A percentile compares a stretch with the other conserved stretches of the same genome.
Evolutionary conservation across 2,329 filamentous ascomycete genomes (phyloP).

Genomic region (Coniochaeta sp.): DNA sequence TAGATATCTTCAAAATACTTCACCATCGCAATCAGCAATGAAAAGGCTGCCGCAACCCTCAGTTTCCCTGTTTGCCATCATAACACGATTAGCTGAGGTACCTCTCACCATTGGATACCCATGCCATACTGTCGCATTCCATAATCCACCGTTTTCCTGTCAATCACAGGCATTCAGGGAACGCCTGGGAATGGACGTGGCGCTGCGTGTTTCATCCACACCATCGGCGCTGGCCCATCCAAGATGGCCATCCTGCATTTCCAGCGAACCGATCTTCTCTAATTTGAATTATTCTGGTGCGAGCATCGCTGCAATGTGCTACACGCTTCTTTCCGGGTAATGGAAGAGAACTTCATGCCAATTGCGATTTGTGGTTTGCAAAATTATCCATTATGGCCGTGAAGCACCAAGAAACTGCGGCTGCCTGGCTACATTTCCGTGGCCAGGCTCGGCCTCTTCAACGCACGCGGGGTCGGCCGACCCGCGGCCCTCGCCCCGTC

Average conservation of each 20-base stretch:
- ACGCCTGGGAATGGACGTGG: background rate
- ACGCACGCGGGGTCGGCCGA: background rate
- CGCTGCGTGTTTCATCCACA: slow-evolving; percentile 1
- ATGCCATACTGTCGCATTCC: slow-evolving; percentile 1
- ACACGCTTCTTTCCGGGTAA: background rate
- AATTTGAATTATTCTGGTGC: background rate
- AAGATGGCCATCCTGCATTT: background rate
- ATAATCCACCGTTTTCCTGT: background rate
- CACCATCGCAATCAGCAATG: background rate
- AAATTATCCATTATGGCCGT: background rate
- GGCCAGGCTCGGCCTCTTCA: background rate
- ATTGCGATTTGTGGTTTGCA: background rate
- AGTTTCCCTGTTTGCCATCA: background rate
- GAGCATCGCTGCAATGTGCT: background rate
- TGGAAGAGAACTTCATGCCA: background rate
- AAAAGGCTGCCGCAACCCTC: background rate
- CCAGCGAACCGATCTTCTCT: background rate
- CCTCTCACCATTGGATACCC: background rate
- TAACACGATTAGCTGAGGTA: background rate
- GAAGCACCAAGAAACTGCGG: background rate
- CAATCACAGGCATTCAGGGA: background rate
- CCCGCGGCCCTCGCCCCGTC: background rate
- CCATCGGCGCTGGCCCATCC: background rate
- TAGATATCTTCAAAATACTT: background rate
- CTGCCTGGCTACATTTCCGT: background rate